Evolutionary conservation across 164 flowering plant genomes (phyloP).

Genomic region (Berberis vulgaris): DNA sequence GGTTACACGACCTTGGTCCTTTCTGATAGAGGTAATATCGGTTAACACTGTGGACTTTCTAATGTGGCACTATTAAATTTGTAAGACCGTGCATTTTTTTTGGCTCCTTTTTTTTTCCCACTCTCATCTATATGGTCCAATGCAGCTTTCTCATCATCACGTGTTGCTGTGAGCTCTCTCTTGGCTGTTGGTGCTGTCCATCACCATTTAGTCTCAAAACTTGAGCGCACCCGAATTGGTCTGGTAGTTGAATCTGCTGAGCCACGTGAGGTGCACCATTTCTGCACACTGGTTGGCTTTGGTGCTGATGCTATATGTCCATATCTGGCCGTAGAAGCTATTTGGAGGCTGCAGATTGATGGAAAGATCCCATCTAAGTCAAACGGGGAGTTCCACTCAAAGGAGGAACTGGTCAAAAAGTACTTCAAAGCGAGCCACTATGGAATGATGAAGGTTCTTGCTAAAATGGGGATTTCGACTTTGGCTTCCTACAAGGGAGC

Average conservation of each 20-base stretch:
- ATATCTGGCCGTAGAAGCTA: slow-evolving; percentile 84
- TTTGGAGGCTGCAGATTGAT: slow-evolving; percentile 92
- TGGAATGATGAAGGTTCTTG: slow-evolving; percentile 99
- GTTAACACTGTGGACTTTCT: background rate
- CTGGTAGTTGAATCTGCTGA: slow-evolving; percentile 93
- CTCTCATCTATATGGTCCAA: background rate
- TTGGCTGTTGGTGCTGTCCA: slow-evolving; percentile 98
- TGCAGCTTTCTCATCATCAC: slow-evolving; percentile 80
- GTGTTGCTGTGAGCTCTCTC: slow-evolving; percentile 95
- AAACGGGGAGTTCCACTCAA: slow-evolving; percentile 67
- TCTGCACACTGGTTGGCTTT: slow-evolving; percentile 96
- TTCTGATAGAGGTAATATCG: slow-evolving; percentile 83
- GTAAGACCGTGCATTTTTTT: too few species aligned
- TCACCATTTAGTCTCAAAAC: slow-evolving; percentile 81
- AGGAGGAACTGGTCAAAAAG: slow-evolving; percentile 77
- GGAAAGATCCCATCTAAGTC: slow-evolving; percentile 90
- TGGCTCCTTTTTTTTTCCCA: too few species aligned
- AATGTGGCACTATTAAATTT: background rate
- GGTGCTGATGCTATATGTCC: slow-evolving; percentile 99
- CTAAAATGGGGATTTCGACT: slow-evolving; percentile 99
- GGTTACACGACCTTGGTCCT: slow-evolving; percentile 84
- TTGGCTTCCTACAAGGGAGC: slow-evolving; percentile 99
- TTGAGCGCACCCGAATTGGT: slow-evolving; percentile 85
- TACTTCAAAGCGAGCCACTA: slow-evolving; percentile 92
- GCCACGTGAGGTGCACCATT: slow-evolving; percentile 99